These are phyloP conservation scores for Ananas comosus DNA, from an alignment of 176 grass and related monocot species.

Conservation along the genomic window DNA sequence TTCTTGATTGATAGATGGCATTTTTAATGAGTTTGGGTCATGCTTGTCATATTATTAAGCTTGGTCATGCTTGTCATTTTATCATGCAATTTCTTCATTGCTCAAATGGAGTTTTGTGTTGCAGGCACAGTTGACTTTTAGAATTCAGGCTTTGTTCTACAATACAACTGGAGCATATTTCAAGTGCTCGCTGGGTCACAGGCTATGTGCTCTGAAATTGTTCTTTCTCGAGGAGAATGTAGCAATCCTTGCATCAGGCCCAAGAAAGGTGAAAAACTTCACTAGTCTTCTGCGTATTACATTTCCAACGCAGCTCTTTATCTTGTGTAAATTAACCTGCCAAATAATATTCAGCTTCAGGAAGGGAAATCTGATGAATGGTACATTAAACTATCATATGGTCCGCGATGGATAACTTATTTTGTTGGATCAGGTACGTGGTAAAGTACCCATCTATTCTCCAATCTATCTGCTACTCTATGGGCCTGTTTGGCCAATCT, in stretches of 20 bases:
- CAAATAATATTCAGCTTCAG: slow-evolving; percentile 24
- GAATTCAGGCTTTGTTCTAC: slow-evolving; percentile 38
- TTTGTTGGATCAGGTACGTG: slow-evolving; percentile 48
- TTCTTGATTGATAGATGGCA: no score
- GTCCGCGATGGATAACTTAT: slow-evolving; percentile 52
- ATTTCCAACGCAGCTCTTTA: not conserved
- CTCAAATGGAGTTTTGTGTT: slow-evolving; percentile 1
- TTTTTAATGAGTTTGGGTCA: no score
- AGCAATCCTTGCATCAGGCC: slow-evolving; percentile 37
- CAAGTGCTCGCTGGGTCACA: slow-evolving; percentile 30
- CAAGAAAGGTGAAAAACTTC: slow-evolving; percentile 26
- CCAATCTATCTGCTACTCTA: not conserved
- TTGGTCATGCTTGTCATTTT: not conserved
- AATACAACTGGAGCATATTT: slow-evolving; percentile 52
- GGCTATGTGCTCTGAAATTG: slow-evolving; percentile 30
- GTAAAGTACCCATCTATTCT: not conserved
- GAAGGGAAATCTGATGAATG: slow-evolving; percentile 21
- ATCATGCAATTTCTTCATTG: not conserved
- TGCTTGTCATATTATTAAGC: no score
- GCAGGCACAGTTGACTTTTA: slow-evolving; percentile 50
- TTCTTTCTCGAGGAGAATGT: slow-evolving; percentile 31
- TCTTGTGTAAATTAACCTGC: not conserved
- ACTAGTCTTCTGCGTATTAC: not conserved
- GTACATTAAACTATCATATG: slow-evolving; percentile 47
- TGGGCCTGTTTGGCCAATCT: not conserved